Percentiles rank a stretch among this genome's conserved stretches.
phyloP scores from a whole-genome alignment of 805 yeast species.

The Sugiyamaella boreocaroliniensis region DNA sequence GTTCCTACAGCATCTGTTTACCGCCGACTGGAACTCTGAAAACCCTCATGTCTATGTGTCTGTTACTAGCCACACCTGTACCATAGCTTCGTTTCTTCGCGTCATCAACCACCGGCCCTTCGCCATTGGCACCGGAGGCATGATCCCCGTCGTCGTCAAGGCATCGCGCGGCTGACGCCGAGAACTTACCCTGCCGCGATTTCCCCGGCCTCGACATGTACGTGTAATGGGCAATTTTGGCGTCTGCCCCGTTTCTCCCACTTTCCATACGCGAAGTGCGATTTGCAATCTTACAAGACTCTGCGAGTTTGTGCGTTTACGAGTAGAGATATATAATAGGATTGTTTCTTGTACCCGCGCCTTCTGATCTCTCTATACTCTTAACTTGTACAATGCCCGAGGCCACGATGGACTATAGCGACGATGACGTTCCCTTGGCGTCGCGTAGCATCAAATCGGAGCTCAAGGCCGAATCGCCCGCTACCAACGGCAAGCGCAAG shows the following conservation, averaged over 20 bases:
- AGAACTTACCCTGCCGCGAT: not conserved
- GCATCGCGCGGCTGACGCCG: conserved; percentile 2
- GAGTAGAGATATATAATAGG: not conserved
- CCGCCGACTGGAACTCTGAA: not conserved
- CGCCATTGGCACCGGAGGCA: conserved; percentile 48
- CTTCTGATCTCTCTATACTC: not conserved
- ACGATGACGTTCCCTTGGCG: conserved; percentile 9
- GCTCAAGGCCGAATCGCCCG: not conserved
- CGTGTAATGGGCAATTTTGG: not conserved
- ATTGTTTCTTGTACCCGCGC: not conserved
- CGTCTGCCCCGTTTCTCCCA: not conserved
- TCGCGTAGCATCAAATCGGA: not conserved
- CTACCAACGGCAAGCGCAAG: no score
- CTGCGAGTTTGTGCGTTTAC: no score
- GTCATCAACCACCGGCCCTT: conserved; percentile 45
- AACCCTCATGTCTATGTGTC: conserved; percentile 28
- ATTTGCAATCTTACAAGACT: no score
- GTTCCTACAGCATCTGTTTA: conserved; percentile 43
- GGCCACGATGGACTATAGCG: conserved; percentile 3
- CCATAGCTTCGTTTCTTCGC: conserved; percentile 42
- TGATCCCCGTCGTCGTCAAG: conserved; percentile 46
- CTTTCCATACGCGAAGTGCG: no score
- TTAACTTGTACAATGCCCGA: conserved; percentile 13
- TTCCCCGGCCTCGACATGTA: not conserved
- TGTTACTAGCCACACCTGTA: conserved; percentile 48